A percentile compares a stretch with the other conserved stretches of the same genome.
phyloP scores from a whole-genome alignment of 805 yeast species.

The Candida khao-thaluensis region DNA sequence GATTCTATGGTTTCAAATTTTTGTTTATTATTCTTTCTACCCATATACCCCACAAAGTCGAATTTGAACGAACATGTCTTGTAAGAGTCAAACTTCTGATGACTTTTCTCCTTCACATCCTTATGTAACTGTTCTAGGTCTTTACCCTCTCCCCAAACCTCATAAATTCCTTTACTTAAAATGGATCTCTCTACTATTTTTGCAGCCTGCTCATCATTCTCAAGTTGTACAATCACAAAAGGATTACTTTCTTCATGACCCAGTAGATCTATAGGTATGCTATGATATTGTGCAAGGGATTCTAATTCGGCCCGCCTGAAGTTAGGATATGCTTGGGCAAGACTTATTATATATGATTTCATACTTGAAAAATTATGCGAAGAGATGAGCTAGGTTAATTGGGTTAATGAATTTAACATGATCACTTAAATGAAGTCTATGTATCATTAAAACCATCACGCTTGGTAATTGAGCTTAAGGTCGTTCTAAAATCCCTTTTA shows the following conservation, averaged over 20 bases:
- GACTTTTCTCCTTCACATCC: slow-evolving; percentile 36
- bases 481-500: no score
- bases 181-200: slow-evolving; percentile 66
- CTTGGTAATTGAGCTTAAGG: no score
- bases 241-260: slow-evolving; percentile 61
- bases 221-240: slow-evolving; percentile 65
- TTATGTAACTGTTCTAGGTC: slow-evolving; percentile 58
- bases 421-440: no score
- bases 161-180: slow-evolving; percentile 73
- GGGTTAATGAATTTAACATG: no score
- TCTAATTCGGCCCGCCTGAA: slow-evolving; percentile 83
- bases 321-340: slow-evolving; percentile 80
- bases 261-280: slow-evolving; percentile 57
- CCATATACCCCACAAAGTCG: slow-evolving; percentile 76
- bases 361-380: slow-evolving; percentile 20
- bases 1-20: slow-evolving; percentile 65
- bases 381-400: slow-evolving; percentile 9
- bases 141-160: slow-evolving; percentile 75
- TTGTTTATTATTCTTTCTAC: slow-evolving; percentile 52
- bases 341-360: slow-evolving; percentile 69
- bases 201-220: slow-evolving; percentile 64
- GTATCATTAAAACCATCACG: no score
- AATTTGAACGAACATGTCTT: slow-evolving; percentile 66
- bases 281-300: slow-evolving; percentile 69
- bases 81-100: slow-evolving; percentile 36